Conservation (phyloP, 148 eudicot genomes). For the Vaccinium vitisidaea region DNA sequence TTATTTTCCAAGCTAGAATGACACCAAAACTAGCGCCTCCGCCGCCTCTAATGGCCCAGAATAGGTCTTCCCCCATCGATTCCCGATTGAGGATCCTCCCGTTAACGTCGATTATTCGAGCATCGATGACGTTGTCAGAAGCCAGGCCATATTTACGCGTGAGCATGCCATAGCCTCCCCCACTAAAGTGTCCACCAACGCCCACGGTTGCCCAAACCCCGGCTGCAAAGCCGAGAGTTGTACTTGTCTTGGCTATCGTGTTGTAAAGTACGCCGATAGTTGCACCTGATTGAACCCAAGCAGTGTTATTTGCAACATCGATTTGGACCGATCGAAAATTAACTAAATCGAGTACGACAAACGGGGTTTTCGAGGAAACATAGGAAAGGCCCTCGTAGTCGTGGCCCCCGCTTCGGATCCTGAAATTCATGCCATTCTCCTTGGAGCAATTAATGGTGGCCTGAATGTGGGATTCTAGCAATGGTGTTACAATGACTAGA, state of each 20-base stretch:
- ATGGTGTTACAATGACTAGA: slow-evolving; percentile 4
- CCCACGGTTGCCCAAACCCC: slow-evolving; percentile 16
- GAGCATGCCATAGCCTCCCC: slow-evolving; percentile 13
- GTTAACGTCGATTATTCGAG: slow-evolving; percentile 3
- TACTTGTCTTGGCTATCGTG: slow-evolving; percentile 2
- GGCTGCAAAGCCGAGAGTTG: neutral
- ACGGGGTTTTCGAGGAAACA: neutral
- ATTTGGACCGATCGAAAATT: neutral
- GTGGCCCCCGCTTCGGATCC: slow-evolving; percentile 16
- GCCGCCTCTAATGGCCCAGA: slow-evolving; percentile 22
- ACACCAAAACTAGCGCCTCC: slow-evolving; percentile 18
- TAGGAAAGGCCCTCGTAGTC: slow-evolving; percentile 23
- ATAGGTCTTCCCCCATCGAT: slow-evolving; percentile 17
- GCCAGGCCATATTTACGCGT: slow-evolving; percentile 13
- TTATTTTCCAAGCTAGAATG: slow-evolving; percentile 11
- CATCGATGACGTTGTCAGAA: slow-evolving; percentile 7
- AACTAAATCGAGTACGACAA: slow-evolving; percentile 1
- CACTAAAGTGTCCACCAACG: slow-evolving; percentile 18
- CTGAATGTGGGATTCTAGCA: slow-evolving; percentile 6
- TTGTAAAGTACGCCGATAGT: neutral
- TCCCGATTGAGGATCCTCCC: slow-evolving; percentile 5
- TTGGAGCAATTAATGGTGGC: neutral
- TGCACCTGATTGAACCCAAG: slow-evolving; percentile 16
- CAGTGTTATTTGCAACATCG: neutral
- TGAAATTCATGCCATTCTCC: neutral